Evolutionary conservation across 2,329 filamentous ascomycete genomes (phyloP), one percentile per base, ranked within the genome.

Genomic region (Fusarium aywerte): DNA sequence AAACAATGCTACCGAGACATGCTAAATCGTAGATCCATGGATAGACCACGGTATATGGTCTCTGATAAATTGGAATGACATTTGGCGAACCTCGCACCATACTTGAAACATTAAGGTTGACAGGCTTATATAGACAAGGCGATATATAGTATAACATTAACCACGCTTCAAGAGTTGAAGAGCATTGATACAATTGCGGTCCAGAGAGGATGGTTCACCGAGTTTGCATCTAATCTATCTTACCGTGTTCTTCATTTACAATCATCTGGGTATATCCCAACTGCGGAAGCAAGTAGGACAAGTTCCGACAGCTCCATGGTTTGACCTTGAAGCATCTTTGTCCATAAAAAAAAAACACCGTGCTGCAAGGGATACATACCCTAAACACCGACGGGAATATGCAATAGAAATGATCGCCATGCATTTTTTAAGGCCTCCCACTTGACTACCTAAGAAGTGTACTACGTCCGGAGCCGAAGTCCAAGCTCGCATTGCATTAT

Each of bases 101-200:
- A 61, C 25, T 53, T 61, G 58, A 61, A 61, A 61, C 58, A 59
- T 16, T 48, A 48, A 36, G 45, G 27, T 36, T 61, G 44, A 52
- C 43, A 61, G 56, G 18, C 38, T 38, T 38, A 35, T 61, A 61
- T 61, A 40, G 56, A 13, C 58, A 32, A 42, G 33, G 42, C 56
- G 27, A 40, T 31, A 11, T 54, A 54, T 54, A 47, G 25, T 21
- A 39, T 39, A 15, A 20, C 4, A 15, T 25, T 38, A 3, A 18
- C 16, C 32, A 48, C 21, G 21, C 32, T 36, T 31, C 21, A 48
- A 15, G 31, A 18, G 32, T 48, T 38, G 15, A 18, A 25, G 32
- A 48, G 45, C 21, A 36, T 36, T 36, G 45, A 35, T 36, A 23
- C 21, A 25, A 25, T 18, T 36, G 31, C 7, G 23, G 32, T 15